Base-by-base conservation (phyloP, 2,329 filamentous ascomycete species). In the Pestalotiopsis sp. region DNA sequence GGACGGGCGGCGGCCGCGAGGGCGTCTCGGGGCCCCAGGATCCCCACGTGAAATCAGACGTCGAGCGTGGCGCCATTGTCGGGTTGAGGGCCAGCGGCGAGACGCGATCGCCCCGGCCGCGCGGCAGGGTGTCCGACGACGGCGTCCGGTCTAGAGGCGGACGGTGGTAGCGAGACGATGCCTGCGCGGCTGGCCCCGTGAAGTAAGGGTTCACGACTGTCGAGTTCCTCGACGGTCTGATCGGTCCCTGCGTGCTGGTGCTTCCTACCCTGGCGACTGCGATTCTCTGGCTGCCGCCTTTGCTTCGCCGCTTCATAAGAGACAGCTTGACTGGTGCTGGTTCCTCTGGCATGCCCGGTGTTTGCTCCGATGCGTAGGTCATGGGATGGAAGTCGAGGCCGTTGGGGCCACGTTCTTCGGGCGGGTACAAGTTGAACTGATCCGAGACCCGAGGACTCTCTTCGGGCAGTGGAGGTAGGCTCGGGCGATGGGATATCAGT, bases 1-100 rank as follows among this genome's bases (percentile, higher is more conserved):
- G 38, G 38, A 40, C 22, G n/a, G 38, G 60, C 35, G 24, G 26
- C 3, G 39, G 39, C 13, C 11, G n/a, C 38, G 60, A 48, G 20
- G 60, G 11, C 59, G 57, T 11, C 11, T 48, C 22, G 17, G 61
- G 14, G 17, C 63, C 57, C 63, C 63, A 66, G 26, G 67, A 62
- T 3, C 64, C 64, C 67, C 67, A 68, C 2, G 64, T 62, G 20
- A 26, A 57, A 11, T 52, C 24, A 22, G 52, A 24, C n/a, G 11
- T 9, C 14, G 14, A 14, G 20, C 13, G 60, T 38, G 61, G 38
- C 17, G 6, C 57, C 22, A 39, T 20, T 3, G 44, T 22, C 11
- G 30, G 66, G 66, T 67, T 67, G 17, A 64, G 66, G 10, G 52
- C 61, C 52, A 67, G n/a, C 4, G 61, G 66, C 10, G 66, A 64